phyloP scores from a whole-genome alignment of 2,329 filamentous ascomycete species.

The Trichoderma asperellum region DNA sequence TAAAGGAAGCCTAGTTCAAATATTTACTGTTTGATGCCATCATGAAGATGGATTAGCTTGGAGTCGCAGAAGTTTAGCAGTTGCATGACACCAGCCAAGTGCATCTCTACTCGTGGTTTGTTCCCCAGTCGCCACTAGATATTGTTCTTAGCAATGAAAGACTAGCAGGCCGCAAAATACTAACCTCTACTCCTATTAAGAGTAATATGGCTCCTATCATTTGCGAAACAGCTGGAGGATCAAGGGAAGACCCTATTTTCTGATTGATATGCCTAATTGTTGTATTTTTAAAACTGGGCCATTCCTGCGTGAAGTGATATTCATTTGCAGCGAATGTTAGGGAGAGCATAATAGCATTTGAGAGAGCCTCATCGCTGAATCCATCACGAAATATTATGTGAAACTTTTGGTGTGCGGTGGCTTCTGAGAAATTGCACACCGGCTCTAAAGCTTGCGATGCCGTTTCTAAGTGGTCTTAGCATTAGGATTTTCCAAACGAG shows the following conservation, averaged over 20 bases:
- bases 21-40: constrained; percentile 17
- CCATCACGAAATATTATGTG: constrained; percentile 5
- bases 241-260: constrained; percentile 8
- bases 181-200: constrained; percentile 13
- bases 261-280: constrained; percentile 8
- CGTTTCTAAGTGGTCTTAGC: background rate
- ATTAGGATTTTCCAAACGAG: background rate
- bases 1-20: background rate
- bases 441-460: constrained; percentile 12
- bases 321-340: constrained; percentile 14
- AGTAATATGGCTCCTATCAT: constrained; percentile 19
- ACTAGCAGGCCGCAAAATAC: background rate
- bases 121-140: constrained; percentile 12
- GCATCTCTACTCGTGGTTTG: constrained; percentile 18
- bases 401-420: constrained; percentile 8
- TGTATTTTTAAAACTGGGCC: constrained; percentile 2
- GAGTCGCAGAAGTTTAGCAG: constrained; percentile 6
- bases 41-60: constrained; percentile 7
- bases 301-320: constrained; percentile 11
- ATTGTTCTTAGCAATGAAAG: background rate
- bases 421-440: constrained; percentile 15
- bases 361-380: constrained; percentile 11
- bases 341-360: constrained; percentile 16
- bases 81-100: constrained; percentile 15
- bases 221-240: background rate